A percentile compares a stretch with the other conserved stretches of the same genome.
Evolutionary conservation across 306 rosid genomes (phyloP).

Genomic region (Notholithocarpus densiflorus): DNA sequence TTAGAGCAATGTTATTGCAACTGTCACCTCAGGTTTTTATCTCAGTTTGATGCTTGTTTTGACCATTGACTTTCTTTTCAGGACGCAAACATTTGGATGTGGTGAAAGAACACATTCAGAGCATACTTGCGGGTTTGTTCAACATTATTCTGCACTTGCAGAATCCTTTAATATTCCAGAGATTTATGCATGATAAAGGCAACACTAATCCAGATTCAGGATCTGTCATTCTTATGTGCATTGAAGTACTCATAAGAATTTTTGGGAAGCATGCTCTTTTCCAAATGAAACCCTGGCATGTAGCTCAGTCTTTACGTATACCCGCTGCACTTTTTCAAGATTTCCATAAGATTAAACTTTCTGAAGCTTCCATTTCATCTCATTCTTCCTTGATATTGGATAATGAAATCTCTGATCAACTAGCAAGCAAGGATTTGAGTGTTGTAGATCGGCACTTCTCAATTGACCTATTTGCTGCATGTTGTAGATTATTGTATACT

Average conservation of each 20-base stretch:
- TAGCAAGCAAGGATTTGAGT: conserved; percentile 28
- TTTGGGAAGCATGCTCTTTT: conserved; percentile 68
- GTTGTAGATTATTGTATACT: conserved; percentile 74
- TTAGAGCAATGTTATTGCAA: background rate
- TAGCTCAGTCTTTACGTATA: conserved; percentile 67
- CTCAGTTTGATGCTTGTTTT: conserved; percentile 11
- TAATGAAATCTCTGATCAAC: conserved; percentile 37
- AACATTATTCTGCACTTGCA: conserved; percentile 74
- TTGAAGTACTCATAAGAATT: conserved; percentile 70
- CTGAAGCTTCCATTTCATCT: conserved; percentile 39
- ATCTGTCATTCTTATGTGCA: conserved; percentile 84
- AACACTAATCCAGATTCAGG: conserved; percentile 71
- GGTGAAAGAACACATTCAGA: conserved; percentile 74
- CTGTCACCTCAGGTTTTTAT: background rate
- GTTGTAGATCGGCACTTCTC: conserved; percentile 55
- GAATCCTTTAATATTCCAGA: conserved; percentile 58
- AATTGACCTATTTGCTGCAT: conserved; percentile 59
- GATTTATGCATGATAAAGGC: conserved; percentile 28
- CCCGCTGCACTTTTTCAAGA: conserved; percentile 76
- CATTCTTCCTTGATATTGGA: conserved; percentile 25
- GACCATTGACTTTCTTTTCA: conserved; percentile 33
- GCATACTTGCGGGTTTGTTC: conserved; percentile 55
- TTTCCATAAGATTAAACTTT: conserved; percentile 50
- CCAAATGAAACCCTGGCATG: conserved; percentile 65
- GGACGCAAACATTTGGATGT: conserved; percentile 68